Conservation (phyloP, 306 rosid species). For the Arachis hypogaea region DNA sequence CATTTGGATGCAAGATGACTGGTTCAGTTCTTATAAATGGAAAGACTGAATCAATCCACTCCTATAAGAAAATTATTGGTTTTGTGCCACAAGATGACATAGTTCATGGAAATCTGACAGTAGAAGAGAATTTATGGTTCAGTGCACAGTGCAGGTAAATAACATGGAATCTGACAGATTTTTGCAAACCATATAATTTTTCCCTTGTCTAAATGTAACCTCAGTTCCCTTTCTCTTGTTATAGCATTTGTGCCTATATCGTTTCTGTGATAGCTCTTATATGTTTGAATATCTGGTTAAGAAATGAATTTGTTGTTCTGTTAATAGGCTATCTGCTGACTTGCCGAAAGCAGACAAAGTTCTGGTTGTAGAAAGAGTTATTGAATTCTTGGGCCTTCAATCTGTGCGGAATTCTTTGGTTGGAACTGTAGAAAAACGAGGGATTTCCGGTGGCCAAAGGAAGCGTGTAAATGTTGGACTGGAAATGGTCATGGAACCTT, state of each 20-base stretch:
- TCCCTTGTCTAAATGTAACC: neutral
- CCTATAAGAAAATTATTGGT: slow-evolving; percentile 76
- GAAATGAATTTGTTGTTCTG: slow-evolving; percentile 17
- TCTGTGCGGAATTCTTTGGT: slow-evolving; percentile 69
- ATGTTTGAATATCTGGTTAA: slow-evolving; percentile 3
- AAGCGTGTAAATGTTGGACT: slow-evolving; percentile 88
- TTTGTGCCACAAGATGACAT: slow-evolving; percentile 93
- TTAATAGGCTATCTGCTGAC: slow-evolving; percentile 66
- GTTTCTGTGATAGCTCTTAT: slow-evolving; percentile 5
- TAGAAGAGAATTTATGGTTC: slow-evolving; percentile 86
- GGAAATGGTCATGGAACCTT: slow-evolving; percentile 95
- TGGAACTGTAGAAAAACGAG: slow-evolving; percentile 86
- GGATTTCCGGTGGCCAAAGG: slow-evolving; percentile 91
- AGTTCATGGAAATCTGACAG: slow-evolving; percentile 86
- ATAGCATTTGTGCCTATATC: neutral
- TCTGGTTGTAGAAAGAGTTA: slow-evolving; percentile 79
- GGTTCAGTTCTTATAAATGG: slow-evolving; percentile 78
- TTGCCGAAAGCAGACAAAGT: slow-evolving; percentile 66
- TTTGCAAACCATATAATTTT: slow-evolving; percentile 4
- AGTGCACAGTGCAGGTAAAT: slow-evolving; percentile 84
- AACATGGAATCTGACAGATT: slow-evolving; percentile 23
- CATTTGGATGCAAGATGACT: slow-evolving; percentile 63
- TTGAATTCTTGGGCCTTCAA: slow-evolving; percentile 80
- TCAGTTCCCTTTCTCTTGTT: neutral
- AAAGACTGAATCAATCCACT: slow-evolving; percentile 68